A percentile compares a stretch with the other conserved stretches of the same genome.
Conservation (phyloP, 2,329 filamentous ascomycete genomes). For the Arthrobotrys pseudoclavata region DNA sequence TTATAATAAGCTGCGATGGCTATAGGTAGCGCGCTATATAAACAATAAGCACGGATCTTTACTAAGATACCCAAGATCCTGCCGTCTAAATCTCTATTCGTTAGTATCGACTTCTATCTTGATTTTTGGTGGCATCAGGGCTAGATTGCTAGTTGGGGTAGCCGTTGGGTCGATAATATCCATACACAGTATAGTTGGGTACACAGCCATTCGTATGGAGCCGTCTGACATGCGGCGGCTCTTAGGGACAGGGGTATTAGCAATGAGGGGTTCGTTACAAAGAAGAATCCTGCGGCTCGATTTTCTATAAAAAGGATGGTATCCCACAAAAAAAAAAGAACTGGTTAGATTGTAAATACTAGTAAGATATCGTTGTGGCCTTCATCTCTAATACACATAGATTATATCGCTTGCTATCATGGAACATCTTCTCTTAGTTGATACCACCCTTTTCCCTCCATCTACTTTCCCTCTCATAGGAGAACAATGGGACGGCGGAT, state of each 20-base stretch:
- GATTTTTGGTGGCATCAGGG: not conserved
- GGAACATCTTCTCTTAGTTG: constrained; percentile 48
- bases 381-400: not conserved
- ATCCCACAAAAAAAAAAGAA: not conserved
- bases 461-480: constrained; percentile 40
- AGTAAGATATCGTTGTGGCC: not conserved
- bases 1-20: no score
- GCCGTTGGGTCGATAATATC: not conserved
- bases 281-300: constrained; percentile 18
- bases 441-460: constrained; percentile 25
- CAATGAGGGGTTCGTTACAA: constrained; percentile 31
- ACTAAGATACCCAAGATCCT: not conserved
- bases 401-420: constrained; percentile 24
- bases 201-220: constrained; percentile 2
- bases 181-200: not conserved
- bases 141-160: constrained; percentile 16
- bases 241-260: constrained; percentile 1
- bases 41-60: not conserved
- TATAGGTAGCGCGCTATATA: no score
- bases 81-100: not conserved
- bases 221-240: constrained; percentile 54
- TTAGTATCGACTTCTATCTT: not conserved
- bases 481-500: constrained; percentile 53
- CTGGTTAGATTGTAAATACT: not conserved
- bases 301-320: constrained; percentile 37